These are phyloP conservation scores for Leucoagaricus sp. DNA, from an alignment of 1,284 basidiomycete species.

Conservation along the genomic window DNA sequence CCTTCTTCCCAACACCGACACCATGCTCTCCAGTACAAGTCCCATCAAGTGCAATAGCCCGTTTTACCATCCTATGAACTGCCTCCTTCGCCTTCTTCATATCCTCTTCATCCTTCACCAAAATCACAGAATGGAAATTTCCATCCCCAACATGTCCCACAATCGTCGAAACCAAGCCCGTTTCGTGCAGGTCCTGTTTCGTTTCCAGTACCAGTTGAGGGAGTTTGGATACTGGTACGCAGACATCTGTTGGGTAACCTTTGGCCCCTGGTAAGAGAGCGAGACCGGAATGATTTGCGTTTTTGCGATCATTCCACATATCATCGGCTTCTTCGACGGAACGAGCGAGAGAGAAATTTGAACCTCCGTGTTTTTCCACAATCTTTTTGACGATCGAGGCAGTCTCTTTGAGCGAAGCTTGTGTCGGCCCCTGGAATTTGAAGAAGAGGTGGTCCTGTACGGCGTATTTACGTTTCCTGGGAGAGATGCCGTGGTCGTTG, in stretches of 20 bases:
- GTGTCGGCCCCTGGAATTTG: slow-evolving; percentile 80
- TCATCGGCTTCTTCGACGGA: slow-evolving; percentile 70
- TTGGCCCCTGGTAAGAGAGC: slow-evolving; percentile 63
- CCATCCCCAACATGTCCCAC: slow-evolving; percentile 89
- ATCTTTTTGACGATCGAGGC: slow-evolving; percentile 56
- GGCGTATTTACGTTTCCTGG: slow-evolving; percentile 57
- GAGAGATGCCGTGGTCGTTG: slow-evolving; percentile 59
- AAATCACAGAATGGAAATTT: slow-evolving; percentile 54
- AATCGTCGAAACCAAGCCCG: slow-evolving; percentile 65
- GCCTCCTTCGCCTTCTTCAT: slow-evolving; percentile 47
- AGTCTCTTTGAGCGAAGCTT: slow-evolving; percentile 63
- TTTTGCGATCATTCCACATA: slow-evolving; percentile 88
- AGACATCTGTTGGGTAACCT: slow-evolving; percentile 86
- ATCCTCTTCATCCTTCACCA: slow-evolving; percentile 68
- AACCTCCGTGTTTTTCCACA: slow-evolving; percentile 65
- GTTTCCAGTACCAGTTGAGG: slow-evolving; percentile 78
- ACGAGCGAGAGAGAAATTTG: slow-evolving; percentile 69
- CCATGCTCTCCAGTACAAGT: slow-evolving; percentile 91
- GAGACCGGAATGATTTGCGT: slow-evolving; percentile 73
- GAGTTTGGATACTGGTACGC: slow-evolving; percentile 81
- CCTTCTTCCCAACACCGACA: slow-evolving; percentile 84
- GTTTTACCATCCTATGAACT: slow-evolving; percentile 68
- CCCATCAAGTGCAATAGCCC: slow-evolving; percentile 76
- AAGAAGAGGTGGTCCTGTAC: slow-evolving; percentile 81
- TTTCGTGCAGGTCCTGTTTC: slow-evolving; percentile 64